Evolutionary conservation across 1,284 basidiomycete genomes (phyloP), one percentile per base, ranked within the genome.

Genomic region (Rhodotorula sp.): DNA sequence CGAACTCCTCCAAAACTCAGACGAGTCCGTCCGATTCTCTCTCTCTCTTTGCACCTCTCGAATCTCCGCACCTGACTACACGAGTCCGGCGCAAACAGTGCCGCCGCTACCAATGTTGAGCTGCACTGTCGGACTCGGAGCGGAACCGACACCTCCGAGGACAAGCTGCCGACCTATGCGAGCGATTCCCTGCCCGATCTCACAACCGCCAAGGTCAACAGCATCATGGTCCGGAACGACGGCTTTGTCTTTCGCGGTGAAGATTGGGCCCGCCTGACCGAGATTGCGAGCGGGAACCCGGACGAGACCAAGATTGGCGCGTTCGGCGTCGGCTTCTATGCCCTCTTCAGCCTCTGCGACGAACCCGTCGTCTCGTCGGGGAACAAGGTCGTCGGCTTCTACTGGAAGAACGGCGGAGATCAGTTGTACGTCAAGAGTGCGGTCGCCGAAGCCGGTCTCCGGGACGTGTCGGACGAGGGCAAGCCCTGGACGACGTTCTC

Each of bases 1-100:
- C 54, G 95, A 98, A 80, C 87, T 97, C 16, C 84, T 97, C 86
- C 86, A 98, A 84, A 98, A 98, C 79, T 95, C 95, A 21, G 95
- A 98, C 80, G 96, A 98, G 83, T 94, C 3, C 12, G 54, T 16
- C 26, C 26, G 4, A 12, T 43, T 43, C 39, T 43, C 39, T 43
- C 10, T 12, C n/a, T 29, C 14, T 31, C 1, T n/a, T 12, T 29
- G 52, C 23, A 15, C 52, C 23, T 26, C 26, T 10, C 54, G 12
- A 29, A 16, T 5, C 14, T 15, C 29, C 16, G 6, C 39, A 12
- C 8, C 39, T 43, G n/a, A 26, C 54, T 7, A 26, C 26, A 15
- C 18, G 12, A 14, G 43, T 15, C 46, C 59, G 16, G 48, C 23
- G n/a, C n/a, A 4, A 14, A 20, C 48, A 66, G 61, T 49, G 76